Evolutionary conservation across 2,329 filamentous ascomycete species (phyloP).

Genomic region (Neocatenulostroma microsporum): DNA sequence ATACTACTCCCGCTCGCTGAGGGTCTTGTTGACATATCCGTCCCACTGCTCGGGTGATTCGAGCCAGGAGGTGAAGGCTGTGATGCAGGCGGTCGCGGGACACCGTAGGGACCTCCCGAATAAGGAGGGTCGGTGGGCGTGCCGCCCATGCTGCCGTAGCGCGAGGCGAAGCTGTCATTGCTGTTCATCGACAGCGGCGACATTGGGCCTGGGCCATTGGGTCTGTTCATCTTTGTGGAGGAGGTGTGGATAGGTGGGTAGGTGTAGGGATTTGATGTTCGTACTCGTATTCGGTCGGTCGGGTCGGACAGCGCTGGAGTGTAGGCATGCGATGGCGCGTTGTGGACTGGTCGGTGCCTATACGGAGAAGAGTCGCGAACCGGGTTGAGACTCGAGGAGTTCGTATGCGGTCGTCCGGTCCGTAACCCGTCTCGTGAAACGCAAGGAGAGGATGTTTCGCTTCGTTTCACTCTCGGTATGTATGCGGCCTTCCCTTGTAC

Average conservation of each 20-base stretch:
- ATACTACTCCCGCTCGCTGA: slow-evolving; percentile 42
- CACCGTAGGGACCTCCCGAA: slow-evolving; percentile 24
- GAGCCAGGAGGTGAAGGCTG: slow-evolving; percentile 28
- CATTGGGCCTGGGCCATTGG: slow-evolving; percentile 33
- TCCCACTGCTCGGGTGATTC: slow-evolving; percentile 34
- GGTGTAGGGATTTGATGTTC: too few species aligned
- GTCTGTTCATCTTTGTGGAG: slow-evolving; percentile 7
- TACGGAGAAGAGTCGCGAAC: too few species aligned
- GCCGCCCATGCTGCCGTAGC: slow-evolving; percentile 18
- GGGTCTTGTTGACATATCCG: slow-evolving; percentile 40
- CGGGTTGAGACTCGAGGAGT: not conserved
- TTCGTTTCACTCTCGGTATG: not conserved
- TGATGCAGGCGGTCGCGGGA: slow-evolving; percentile 20
- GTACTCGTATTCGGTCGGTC: too few species aligned
- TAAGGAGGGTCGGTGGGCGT: slow-evolving; percentile 21
- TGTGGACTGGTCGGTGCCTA: too few species aligned
- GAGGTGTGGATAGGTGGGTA: too few species aligned
- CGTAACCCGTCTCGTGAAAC: not conserved
- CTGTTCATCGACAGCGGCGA: slow-evolving; percentile 75
- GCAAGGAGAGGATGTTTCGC: not conserved
- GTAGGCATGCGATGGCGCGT: not conserved
- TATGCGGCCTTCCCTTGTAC: not conserved
- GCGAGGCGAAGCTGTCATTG: slow-evolving; percentile 49
- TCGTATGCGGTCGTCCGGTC: not conserved
- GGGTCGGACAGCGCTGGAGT: slow-evolving; percentile 3